Conservation (phyloP, 306 rosid species). For the Citrullus colocynthis region DNA sequence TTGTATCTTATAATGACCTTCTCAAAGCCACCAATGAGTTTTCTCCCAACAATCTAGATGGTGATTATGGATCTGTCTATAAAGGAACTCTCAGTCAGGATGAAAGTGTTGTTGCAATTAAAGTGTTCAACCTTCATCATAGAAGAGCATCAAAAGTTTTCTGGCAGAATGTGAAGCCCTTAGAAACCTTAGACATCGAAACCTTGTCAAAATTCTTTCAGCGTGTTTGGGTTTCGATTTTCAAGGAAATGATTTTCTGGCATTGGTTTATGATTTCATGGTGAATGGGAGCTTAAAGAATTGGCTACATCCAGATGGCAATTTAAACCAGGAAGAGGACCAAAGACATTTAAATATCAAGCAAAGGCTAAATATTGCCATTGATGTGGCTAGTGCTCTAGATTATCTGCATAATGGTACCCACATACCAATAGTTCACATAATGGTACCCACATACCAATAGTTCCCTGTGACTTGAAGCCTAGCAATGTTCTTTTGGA, state of each 20-base stretch:
- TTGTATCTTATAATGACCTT: conserved; percentile 19
- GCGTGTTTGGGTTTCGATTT: conserved; percentile 9
- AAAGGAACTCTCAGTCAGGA: conserved; percentile 5
- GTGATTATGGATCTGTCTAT: conserved; percentile 20
- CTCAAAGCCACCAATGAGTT: conserved; percentile 20
- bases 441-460: not conserved
- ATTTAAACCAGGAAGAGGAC: conserved; percentile 17
- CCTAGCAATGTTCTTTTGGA: conserved; percentile 15
- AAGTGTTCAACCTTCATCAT: conserved; percentile 11
- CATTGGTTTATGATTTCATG: conserved; percentile 48
- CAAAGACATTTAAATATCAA: not conserved
- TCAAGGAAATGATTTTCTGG: conserved; percentile 43
- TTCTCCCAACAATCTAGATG: conserved; percentile 11
- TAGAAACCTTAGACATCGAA: conserved; percentile 11
- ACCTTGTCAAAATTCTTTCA: conserved; percentile 9
- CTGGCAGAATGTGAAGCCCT: conserved; percentile 18
- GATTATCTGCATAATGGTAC: conserved; percentile 9
- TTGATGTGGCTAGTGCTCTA: conserved; percentile 26
- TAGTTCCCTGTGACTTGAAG: conserved; percentile 12
- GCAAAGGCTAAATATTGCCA: conserved; percentile 17
- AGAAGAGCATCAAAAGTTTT: conserved; percentile 8
- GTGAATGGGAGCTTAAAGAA: conserved; percentile 58
- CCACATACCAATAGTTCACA: conserved; percentile 7
- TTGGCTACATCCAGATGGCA: conserved; percentile 28
- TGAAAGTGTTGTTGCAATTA: conserved; percentile 12